A percentile compares a stretch with the other conserved stretches of the same genome.
phyloP scores from a whole-genome alignment of 2,329 filamentous ascomycete species.

The Coniochaeta prunicola region DNA sequence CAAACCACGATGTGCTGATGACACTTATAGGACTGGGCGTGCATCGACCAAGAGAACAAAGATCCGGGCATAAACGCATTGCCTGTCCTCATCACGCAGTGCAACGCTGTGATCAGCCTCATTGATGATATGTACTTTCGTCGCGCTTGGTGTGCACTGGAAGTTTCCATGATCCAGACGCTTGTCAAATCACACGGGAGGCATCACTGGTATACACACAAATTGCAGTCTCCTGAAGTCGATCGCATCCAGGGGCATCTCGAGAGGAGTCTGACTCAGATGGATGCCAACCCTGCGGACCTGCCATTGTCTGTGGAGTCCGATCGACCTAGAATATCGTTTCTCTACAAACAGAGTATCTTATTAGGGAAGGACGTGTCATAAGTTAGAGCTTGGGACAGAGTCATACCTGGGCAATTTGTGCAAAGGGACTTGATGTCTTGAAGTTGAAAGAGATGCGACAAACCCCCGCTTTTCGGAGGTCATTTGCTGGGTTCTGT shows the following conservation, averaged over 20 bases:
- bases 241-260: background rate
- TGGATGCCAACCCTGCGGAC: background rate
- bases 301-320: background rate
- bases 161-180: conserved; percentile 23
- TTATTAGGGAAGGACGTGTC: background rate
- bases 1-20: too few relatives aligned
- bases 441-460: too few relatives aligned
- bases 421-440: too few relatives aligned
- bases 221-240: background rate
- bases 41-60: conserved; percentile 27
- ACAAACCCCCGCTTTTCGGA: too few relatives aligned
- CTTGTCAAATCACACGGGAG: conserved; percentile 21
- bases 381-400: too few relatives aligned
- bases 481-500: too few relatives aligned
- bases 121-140: conserved; percentile 24
- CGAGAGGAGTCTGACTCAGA: background rate
- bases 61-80: conserved; percentile 24
- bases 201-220: conserved; percentile 20
- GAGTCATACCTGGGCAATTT: too few relatives aligned
- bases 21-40: conserved; percentile 24
- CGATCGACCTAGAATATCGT: background rate
- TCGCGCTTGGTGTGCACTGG: conserved; percentile 30
- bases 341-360: background rate
- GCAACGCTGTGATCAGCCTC: conserved; percentile 31
- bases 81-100: conserved; percentile 29